Conservation (phyloP, 805 yeast genomes). For the Saccharomycopsis schoenii region DNA sequence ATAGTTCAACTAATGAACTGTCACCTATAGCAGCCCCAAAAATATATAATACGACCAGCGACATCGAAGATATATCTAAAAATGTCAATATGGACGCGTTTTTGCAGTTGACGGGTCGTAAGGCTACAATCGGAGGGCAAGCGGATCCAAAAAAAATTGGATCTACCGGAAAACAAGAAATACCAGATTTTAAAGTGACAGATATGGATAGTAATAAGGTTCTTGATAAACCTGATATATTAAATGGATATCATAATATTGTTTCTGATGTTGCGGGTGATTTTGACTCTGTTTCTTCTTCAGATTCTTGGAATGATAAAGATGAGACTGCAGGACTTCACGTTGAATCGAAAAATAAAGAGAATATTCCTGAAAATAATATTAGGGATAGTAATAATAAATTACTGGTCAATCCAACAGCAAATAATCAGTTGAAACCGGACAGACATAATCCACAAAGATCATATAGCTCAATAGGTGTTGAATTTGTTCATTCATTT, state of each 20-base stretch:
- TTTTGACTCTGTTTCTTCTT: neutral
- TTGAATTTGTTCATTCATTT: slow-evolving; percentile 9
- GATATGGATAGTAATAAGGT: neutral
- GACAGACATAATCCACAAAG: slow-evolving; percentile 2
- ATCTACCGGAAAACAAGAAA: neutral
- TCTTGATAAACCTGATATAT: neutral
- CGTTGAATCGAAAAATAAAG: neutral
- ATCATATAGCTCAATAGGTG: slow-evolving; percentile 9
- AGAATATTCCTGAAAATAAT: neutral
- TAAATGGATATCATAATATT: neutral
- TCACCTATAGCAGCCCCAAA: neutral
- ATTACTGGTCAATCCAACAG: no score
- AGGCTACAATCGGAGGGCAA: neutral
- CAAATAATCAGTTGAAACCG: neutral
- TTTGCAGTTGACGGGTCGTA: neutral
- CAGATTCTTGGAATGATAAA: neutral
- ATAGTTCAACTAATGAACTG: neutral
- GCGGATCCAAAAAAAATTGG: neutral
- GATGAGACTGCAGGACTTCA: neutral
- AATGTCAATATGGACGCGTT: neutral
- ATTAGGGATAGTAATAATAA: neutral
- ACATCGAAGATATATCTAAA: neutral
- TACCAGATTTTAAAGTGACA: neutral
- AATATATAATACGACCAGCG: neutral
- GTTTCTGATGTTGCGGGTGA: neutral